Conservation (phyloP, 2,329 filamentous ascomycete genomes). For the Nemania sp. region DNA sequence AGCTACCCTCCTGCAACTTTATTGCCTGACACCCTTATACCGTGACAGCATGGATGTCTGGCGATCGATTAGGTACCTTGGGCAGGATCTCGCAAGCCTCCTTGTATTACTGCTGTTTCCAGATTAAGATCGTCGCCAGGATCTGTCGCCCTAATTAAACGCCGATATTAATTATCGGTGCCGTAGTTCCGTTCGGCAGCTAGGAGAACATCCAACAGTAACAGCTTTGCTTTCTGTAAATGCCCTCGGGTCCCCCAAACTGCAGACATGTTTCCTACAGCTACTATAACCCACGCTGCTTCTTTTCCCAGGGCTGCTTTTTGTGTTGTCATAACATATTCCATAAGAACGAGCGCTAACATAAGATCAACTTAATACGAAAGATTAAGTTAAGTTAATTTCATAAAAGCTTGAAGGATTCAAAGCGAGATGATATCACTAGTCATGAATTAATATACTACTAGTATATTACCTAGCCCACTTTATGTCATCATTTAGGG, state of each 20-base stretch:
- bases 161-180: slow-evolving; percentile 17
- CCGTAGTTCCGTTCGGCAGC: slow-evolving; percentile 15
- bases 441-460: no score
- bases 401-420: no score
- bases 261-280: slow-evolving; percentile 18
- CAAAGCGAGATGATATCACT: no score
- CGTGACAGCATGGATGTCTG: slow-evolving; percentile 20
- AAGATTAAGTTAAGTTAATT: no score
- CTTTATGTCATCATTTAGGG: no score
- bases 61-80: neutral
- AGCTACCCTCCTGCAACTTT: no score
- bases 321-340: slow-evolving; percentile 17
- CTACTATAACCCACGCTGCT: slow-evolving; percentile 20
- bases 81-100: slow-evolving; percentile 12
- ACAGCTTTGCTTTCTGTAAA: neutral
- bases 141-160: slow-evolving; percentile 21
- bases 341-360: slow-evolving; percentile 7
- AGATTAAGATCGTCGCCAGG: slow-evolving; percentile 19
- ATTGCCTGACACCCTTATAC: no score
- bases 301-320: slow-evolving; percentile 23
- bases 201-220: slow-evolving; percentile 2
- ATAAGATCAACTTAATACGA: no score
- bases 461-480: no score
- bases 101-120: neutral
- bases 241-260: slow-evolving; percentile 15